These are phyloP conservation scores for Cladosporium sphaerospermum DNA, from an alignment of 2,329 filamentous ascomycete genomes.

Conservation along the genomic window DNA sequence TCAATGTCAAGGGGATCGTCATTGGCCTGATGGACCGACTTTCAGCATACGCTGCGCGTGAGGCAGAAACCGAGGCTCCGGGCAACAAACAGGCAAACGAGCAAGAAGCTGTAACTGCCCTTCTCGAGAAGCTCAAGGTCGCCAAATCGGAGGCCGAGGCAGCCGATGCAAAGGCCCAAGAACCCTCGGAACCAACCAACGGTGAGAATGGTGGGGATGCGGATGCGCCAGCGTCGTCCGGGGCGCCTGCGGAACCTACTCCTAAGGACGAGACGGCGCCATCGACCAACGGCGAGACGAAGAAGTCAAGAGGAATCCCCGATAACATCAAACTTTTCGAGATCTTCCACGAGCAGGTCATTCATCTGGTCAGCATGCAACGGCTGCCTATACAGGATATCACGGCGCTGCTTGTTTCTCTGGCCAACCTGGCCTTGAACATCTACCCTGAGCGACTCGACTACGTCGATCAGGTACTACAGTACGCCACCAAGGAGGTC, in stretches of 20 bases:
- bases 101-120: slow-evolving; percentile 70
- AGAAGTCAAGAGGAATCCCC: slow-evolving; percentile 54
- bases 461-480: slow-evolving; percentile 89
- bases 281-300: slow-evolving; percentile 37
- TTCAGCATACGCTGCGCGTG: slow-evolving; percentile 88
- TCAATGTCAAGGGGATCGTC: slow-evolving; percentile 96
- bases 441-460: slow-evolving; percentile 90
- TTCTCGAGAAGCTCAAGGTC: slow-evolving; percentile 73
- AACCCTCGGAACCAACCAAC: slow-evolving; percentile 22
- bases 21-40: slow-evolving; percentile 96
- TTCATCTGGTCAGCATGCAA: slow-evolving; percentile 85
- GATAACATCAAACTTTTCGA: slow-evolving; percentile 86
- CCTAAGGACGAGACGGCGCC: slow-evolving; percentile 26
- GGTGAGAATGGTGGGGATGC: slow-evolving; percentile 30
- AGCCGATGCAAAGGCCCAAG: slow-evolving; percentile 17
- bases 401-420: slow-evolving; percentile 86
- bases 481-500: slow-evolving; percentile 81
- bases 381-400: slow-evolving; percentile 90
- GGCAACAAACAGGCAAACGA: slow-evolving; percentile 72
- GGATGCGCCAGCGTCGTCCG: slow-evolving; percentile 22
- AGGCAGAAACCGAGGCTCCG: slow-evolving; percentile 64
- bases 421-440: slow-evolving; percentile 88
- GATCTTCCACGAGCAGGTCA: slow-evolving; percentile 94
- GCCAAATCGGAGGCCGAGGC: slow-evolving; percentile 48
- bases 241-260: slow-evolving; percentile 21